Conservation (phyloP, 2,329 filamentous ascomycete genomes). For the Neurospora sp. region DNA sequence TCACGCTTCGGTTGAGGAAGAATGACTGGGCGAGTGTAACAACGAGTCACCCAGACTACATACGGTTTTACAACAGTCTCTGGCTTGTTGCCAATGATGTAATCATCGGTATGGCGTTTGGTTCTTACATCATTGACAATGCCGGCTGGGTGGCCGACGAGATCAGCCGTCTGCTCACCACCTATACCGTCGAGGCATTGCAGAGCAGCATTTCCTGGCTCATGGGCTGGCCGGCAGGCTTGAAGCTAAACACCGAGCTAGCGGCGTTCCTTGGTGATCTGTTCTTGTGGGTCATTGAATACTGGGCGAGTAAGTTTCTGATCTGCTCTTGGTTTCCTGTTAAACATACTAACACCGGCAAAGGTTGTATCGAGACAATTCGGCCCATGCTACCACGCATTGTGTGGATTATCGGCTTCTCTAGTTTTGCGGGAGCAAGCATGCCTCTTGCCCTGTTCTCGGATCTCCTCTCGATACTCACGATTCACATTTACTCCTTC, state of each 20-base stretch:
- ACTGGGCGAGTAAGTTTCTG: slow-evolving; percentile 68
- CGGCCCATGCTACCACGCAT: slow-evolving; percentile 74
- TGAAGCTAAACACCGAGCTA: slow-evolving; percentile 91
- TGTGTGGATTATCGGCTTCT: slow-evolving; percentile 88
- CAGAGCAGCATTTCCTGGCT: slow-evolving; percentile 88
- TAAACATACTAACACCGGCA: slow-evolving; percentile 15
- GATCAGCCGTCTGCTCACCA: slow-evolving; percentile 64
- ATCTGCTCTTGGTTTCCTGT: neutral
- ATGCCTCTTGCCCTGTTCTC: slow-evolving; percentile 96
- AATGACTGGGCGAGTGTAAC: slow-evolving; percentile 93
- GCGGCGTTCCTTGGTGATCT: slow-evolving; percentile 90
- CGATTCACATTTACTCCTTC: slow-evolving; percentile 94
- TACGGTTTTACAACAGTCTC: slow-evolving; percentile 95
- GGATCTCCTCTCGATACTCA: slow-evolving; percentile 82
- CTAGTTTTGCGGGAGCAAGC: slow-evolving; percentile 88
- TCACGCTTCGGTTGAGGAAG: slow-evolving; percentile 80
- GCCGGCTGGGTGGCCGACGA: slow-evolving; percentile 71
- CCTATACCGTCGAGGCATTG: slow-evolving; percentile 81
- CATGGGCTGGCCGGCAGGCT: slow-evolving; percentile 87
- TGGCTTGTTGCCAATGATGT: slow-evolving; percentile 99
- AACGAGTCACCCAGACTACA: slow-evolving; percentile 92
- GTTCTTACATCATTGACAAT: slow-evolving; percentile 96
- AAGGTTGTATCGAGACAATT: slow-evolving; percentile 65
- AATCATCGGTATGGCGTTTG: slow-evolving; percentile 93
- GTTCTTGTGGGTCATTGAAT: slow-evolving; percentile 97